These are phyloP conservation scores for Cyclotella baltica DNA, from an alignment of 108 stramenopile genomes.

Conservation along the genomic window DNA sequence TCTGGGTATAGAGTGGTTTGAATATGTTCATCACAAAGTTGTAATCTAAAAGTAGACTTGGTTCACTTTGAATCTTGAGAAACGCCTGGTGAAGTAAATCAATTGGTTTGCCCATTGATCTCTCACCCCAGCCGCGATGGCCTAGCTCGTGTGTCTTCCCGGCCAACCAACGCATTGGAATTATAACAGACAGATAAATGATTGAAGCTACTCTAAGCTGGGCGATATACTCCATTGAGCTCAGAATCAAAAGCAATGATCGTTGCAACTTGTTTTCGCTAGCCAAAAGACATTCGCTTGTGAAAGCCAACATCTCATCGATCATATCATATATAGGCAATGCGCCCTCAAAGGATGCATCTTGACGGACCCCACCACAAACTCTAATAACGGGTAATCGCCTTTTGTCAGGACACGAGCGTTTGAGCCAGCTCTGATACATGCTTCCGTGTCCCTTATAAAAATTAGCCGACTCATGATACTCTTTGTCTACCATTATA, in stretches of 20 bases:
- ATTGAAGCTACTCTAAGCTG: neutral
- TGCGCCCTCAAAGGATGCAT: constrained; percentile 5
- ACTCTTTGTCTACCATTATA: neutral
- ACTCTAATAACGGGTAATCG: neutral
- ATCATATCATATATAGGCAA: neutral
- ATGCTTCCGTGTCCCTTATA: neutral
- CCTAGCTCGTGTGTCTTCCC: constrained; percentile 27
- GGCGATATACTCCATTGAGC: neutral
- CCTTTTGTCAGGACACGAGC: neutral
- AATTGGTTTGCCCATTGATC: constrained; percentile 10
- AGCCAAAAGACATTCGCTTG: neutral
- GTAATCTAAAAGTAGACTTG: neutral
- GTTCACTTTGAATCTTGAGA: neutral
- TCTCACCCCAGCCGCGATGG: constrained; percentile 18
- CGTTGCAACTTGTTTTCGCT: neutral
- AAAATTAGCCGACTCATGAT: neutral
- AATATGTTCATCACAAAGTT: constrained; percentile 9
- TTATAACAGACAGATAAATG: neutral
- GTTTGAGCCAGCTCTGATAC: neutral
- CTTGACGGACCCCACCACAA: neutral
- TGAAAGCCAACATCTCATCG: neutral
- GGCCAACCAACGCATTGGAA: neutral
- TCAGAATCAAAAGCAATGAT: neutral
- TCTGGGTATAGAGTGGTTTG: neutral
- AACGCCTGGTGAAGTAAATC: constrained; percentile 16